Conservation (phyloP, 345 rosid species). For the Cardamine occulta region DNA sequence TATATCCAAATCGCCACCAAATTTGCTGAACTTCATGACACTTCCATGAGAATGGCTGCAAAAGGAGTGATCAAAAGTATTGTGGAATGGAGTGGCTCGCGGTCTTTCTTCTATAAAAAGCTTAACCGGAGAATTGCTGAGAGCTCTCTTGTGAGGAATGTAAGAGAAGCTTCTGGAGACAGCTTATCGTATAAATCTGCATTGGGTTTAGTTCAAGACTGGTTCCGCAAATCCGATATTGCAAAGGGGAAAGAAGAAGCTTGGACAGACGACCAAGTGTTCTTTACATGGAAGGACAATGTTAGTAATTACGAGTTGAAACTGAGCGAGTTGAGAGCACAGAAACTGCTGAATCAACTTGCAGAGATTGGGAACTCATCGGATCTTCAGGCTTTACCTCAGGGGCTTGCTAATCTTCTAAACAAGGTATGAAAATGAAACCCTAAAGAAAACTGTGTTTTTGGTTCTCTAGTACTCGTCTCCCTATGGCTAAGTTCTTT, state of each 20-base stretch:
- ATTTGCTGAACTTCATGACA: slow-evolving; percentile 95
- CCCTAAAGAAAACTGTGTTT: not conserved
- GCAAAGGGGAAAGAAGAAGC: slow-evolving; percentile 62
- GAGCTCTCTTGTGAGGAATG: slow-evolving; percentile 61
- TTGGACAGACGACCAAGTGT: slow-evolving; percentile 80
- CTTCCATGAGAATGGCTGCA: slow-evolving; percentile 94
- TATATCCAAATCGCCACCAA: slow-evolving; percentile 93
- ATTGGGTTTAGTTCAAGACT: slow-evolving; percentile 64
- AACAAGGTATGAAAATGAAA: slow-evolving; percentile 64
- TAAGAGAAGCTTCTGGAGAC: slow-evolving; percentile 73
- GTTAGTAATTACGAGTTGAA: slow-evolving; percentile 60
- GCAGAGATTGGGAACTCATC: slow-evolving; percentile 71
- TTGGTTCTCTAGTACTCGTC: slow-evolving; percentile 12
- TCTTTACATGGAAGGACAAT: slow-evolving; percentile 83
- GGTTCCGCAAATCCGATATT: slow-evolving; percentile 71
- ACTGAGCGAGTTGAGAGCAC: slow-evolving; percentile 73
- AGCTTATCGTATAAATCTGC: slow-evolving; percentile 69
- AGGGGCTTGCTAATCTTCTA: slow-evolving; percentile 83
- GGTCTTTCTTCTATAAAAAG: slow-evolving; percentile 74
- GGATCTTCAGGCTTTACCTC: slow-evolving; percentile 85
- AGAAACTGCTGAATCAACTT: slow-evolving; percentile 71
- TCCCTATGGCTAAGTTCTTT: slow-evolving; percentile 13
- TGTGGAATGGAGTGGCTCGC: slow-evolving; percentile 78
- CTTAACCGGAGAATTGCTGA: slow-evolving; percentile 76
- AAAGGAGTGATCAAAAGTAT: slow-evolving; percentile 91